Evolutionary conservation across 2,329 filamentous ascomycete genomes (phyloP), one percentile per base, ranked within the genome.

Genomic region (Phaeomoniella chlamydospora): DNA sequence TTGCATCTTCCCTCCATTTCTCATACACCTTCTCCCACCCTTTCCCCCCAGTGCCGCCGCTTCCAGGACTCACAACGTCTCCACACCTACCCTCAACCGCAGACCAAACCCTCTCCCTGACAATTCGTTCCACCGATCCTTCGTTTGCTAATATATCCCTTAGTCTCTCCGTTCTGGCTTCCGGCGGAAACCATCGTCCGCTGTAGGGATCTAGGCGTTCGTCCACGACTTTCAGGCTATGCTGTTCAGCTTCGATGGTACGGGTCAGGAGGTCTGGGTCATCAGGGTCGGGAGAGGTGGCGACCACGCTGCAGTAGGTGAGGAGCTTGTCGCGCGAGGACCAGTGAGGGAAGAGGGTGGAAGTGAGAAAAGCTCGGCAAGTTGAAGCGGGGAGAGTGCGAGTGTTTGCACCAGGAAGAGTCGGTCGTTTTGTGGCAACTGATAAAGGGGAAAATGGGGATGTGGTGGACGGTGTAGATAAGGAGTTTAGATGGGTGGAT

Each of bases 141-240:
- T 46, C 74, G 72, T 44, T 82, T 72, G 17, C 69, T 69, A 48
- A 94, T 68, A 15, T 73, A 79, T 3, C 68, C 6, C 85, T 86
- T 41, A 98, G 56, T 34, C 70, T 72, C 58, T 94, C 82, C 1
- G 86, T 90, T 43, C 86, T 69, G 11, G 82, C 69, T 59, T 96
- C 86, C 35, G 67, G 62, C 0, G 82, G 77, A 47, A 88, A 88
- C 54, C 84, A 93, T 15, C 88, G 67, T 4, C 68, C 80, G 6
- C 81, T 87, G 53, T 98, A 98, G 2, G 90, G 90, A 61, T 98
- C 90, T 39, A 94, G 56, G 38, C 90, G 67, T 59, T 96, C 90
- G 54, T 96, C 74, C 3, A 96, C 77, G 0, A 88, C 67, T 36
- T 76, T 67, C 49, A 88, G 79, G 33, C 77, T 68, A 43, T 81